phyloP scores from a whole-genome alignment of 306 rosid genomes.

The Pterocarpus santalinus region DNA sequence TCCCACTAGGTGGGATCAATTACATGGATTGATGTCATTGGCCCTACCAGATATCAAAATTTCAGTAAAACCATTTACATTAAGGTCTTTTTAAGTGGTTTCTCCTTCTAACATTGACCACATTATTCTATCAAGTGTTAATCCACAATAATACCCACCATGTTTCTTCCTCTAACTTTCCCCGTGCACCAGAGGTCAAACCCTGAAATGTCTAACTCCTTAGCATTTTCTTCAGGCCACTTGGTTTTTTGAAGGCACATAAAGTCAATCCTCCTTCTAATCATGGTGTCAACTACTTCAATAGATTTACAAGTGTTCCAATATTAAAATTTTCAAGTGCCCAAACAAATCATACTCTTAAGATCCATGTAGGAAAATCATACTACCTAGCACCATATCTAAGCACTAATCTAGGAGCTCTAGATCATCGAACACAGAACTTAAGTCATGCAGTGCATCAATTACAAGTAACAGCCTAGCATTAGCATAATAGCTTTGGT shows the following conservation, averaged over 20 bases:
- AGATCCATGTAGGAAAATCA: constrained; percentile 4
- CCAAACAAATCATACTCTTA: neutral
- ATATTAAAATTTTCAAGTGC: constrained; percentile 14
- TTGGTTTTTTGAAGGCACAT: neutral
- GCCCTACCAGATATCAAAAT: neutral
- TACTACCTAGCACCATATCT: constrained; percentile 25
- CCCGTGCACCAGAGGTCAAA: neutral
- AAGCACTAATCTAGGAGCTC: constrained; percentile 1
- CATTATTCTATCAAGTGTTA: neutral
- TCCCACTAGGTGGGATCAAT: neutral
- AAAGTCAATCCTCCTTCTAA: neutral
- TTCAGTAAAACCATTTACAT: neutral
- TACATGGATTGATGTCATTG: neutral
- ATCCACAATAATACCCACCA: constrained; percentile 2
- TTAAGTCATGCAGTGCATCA: neutral
- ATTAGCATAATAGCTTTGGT: neutral
- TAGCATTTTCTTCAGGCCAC: constrained; percentile 6
- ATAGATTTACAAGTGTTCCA: constrained; percentile 1
- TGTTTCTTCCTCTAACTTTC: constrained; percentile 3
- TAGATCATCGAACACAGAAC: constrained; percentile 1
- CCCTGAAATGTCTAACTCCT: neutral
- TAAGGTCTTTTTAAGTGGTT: neutral
- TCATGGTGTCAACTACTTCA: constrained; percentile 14
- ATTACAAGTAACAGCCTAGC: constrained; percentile 5
- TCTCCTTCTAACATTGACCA: constrained; percentile 3